These are phyloP conservation scores for Camelina neglecta DNA, from an alignment of 345 rosid species.

Conservation along the genomic window DNA sequence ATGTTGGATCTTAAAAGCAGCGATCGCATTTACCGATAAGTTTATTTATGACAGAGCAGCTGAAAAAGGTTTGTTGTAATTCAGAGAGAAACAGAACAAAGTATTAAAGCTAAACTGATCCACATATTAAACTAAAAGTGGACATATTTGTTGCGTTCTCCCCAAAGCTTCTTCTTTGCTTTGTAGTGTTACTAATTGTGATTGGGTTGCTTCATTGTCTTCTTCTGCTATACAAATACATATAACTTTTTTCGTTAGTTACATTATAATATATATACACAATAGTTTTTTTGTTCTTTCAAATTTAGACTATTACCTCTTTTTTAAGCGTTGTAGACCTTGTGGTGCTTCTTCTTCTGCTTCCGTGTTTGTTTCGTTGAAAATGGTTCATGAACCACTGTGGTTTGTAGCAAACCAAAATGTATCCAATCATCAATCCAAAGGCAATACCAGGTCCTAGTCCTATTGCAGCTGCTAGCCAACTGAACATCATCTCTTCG, in stretches of 20 bases:
- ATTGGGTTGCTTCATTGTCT: neutral
- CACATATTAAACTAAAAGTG: too few species aligned
- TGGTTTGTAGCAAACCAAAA: slow-evolving; percentile 5
- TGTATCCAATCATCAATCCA: neutral
- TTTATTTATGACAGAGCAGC: too few species aligned
- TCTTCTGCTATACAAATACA: neutral
- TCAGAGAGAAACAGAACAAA: too few species aligned
- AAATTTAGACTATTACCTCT: neutral
- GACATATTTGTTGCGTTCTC: neutral
- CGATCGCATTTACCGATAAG: too few species aligned
- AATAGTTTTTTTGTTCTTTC: neutral
- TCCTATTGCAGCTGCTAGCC: slow-evolving; percentile 13
- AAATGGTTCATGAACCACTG: neutral
- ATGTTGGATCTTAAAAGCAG: too few species aligned
- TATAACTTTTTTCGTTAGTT: neutral
- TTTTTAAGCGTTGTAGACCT: neutral
- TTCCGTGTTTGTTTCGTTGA: neutral
- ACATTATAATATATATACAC: neutral
- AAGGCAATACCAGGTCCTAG: slow-evolving; percentile 5
- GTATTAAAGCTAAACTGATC: too few species aligned
- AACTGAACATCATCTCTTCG: neutral
- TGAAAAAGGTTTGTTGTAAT: too few species aligned
- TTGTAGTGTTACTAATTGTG: neutral
- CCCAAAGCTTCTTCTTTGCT: neutral
- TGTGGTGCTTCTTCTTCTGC: neutral